phyloP scores from a whole-genome alignment of 805 yeast species.

The Myxozyma monticola region DNA sequence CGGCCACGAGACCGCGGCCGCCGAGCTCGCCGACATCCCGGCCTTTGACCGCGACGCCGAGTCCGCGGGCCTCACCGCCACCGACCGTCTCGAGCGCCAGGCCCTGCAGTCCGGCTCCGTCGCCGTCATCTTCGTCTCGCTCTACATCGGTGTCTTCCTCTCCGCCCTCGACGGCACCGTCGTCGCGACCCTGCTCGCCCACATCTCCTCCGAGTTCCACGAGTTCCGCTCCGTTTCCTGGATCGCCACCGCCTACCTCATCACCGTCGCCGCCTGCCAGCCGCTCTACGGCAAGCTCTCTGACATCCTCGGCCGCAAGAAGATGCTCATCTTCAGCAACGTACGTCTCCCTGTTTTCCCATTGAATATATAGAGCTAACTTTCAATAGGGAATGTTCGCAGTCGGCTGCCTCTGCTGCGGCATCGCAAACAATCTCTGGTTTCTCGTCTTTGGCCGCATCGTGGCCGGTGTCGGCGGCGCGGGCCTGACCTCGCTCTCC shows the following conservation, averaged over 20 bases:
- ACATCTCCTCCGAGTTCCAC: slow-evolving; percentile 61
- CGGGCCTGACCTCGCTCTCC: slow-evolving; percentile 66
- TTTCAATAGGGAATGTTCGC: slow-evolving; percentile 46
- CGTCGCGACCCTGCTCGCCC: slow-evolving; percentile 53
- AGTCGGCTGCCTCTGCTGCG: slow-evolving; percentile 55
- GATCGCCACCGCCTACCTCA: slow-evolving; percentile 73
- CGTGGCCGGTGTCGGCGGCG: slow-evolving; percentile 74
- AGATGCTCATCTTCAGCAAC: slow-evolving; percentile 46
- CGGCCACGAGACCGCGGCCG: slow-evolving; percentile 15
- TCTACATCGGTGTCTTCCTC: slow-evolving; percentile 52
- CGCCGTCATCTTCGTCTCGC: slow-evolving; percentile 40
- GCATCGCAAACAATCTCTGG: slow-evolving; percentile 35
- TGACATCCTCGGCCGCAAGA: slow-evolving; percentile 53
- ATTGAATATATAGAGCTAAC: no score
- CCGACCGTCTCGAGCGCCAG: background rate
- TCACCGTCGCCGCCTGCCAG: slow-evolving; percentile 74
- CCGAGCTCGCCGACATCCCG: slow-evolving; percentile 6
- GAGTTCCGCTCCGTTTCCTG: slow-evolving; percentile 57
- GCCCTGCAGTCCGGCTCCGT: slow-evolving; percentile 33
- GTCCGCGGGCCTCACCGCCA: slow-evolving; percentile 1
- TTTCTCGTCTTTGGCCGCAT: slow-evolving; percentile 47
- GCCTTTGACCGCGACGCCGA: background rate
- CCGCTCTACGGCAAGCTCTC: slow-evolving; percentile 73
- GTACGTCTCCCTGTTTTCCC: no score
- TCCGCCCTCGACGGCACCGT: slow-evolving; percentile 55